Conservation (phyloP, 768 basidiomycete genomes). For the Russula lepida region DNA sequence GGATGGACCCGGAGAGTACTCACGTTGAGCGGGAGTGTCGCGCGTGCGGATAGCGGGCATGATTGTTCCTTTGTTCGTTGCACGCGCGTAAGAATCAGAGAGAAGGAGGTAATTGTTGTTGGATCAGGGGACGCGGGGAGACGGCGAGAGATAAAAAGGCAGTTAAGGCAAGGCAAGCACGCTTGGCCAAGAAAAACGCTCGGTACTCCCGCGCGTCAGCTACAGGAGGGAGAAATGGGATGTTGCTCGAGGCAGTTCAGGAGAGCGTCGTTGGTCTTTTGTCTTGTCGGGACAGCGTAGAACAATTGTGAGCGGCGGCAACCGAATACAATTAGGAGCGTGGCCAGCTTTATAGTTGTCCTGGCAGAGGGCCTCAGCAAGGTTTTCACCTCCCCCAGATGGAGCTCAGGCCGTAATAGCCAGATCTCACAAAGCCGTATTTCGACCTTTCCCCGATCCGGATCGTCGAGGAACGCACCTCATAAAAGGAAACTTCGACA, state of each 20-base stretch:
- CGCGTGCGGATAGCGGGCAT: conserved; percentile 78
- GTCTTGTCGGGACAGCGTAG: conserved; percentile 16
- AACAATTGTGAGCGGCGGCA: conserved; percentile 22
- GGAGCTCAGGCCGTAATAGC: conserved; percentile 15
- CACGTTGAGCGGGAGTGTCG: conserved; percentile 53
- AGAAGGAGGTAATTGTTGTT: conserved; percentile 1
- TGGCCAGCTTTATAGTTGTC: conserved; percentile 17
- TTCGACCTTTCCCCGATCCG: conserved; percentile 13
- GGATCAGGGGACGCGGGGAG: conserved; percentile 2
- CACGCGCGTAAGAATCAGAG: conserved; percentile 1
- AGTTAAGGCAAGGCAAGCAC: conserved; percentile 14
- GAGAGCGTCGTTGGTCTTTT: conserved; percentile 13
- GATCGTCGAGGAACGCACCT: conserved; percentile 15
- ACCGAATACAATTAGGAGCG: conserved; percentile 21
- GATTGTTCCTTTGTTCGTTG: conserved; percentile 28
- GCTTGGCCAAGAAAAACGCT: conserved; percentile 8
- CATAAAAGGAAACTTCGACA: conserved; percentile 2
- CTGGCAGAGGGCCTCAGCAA: background rate
- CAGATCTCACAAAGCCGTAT: conserved; percentile 8
- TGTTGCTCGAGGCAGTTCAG: conserved; percentile 12
- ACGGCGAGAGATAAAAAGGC: conserved; percentile 12
- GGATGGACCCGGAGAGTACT: conserved; percentile 21
- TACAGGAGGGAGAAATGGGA: conserved; percentile 21
- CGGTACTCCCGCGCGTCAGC: conserved; percentile 11
- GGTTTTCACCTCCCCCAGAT: conserved; percentile 11